phyloP scores from a whole-genome alignment of 257 asterid genomes.

The Apocynum venetum region DNA sequence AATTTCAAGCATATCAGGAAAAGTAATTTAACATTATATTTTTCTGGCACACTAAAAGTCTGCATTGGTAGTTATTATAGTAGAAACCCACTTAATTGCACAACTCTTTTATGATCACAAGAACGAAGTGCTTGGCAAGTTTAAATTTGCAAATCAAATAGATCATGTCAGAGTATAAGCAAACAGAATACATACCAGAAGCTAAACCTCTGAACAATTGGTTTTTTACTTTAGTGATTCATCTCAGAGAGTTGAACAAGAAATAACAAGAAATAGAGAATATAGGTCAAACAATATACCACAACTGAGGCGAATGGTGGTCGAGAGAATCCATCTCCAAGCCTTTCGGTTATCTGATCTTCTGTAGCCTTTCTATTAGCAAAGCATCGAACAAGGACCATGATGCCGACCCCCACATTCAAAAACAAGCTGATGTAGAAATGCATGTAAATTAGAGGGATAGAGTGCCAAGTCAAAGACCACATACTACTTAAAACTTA shows the following conservation, averaged over 20 bases:
- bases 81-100: background rate
- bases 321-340: constrained; percentile 92
- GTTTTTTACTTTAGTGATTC: background rate
- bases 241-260: background rate
- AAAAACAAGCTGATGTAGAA: constrained; percentile 70
- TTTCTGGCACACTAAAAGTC: background rate
- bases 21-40: background rate
- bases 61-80: background rate
- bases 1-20: background rate
- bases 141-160: background rate
- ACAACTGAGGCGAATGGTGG: constrained; percentile 93
- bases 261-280: background rate
- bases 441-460: constrained; percentile 16
- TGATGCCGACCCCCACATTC: constrained; percentile 82
- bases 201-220: background rate
- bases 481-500: constrained; percentile 30
- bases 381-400: constrained; percentile 90
- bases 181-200: background rate
- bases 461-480: background rate
- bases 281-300: constrained; percentile 39
- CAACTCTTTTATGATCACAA: background rate
- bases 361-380: constrained; percentile 64
- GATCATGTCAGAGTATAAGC: background rate
- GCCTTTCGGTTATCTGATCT: constrained; percentile 64
- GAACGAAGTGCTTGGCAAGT: background rate